Percentiles rank a stretch among this genome's conserved stretches.
These are phyloP conservation scores for Orbilia brochopaga DNA, from an alignment of 2,329 filamentous ascomycete species.

Conservation along the genomic window DNA sequence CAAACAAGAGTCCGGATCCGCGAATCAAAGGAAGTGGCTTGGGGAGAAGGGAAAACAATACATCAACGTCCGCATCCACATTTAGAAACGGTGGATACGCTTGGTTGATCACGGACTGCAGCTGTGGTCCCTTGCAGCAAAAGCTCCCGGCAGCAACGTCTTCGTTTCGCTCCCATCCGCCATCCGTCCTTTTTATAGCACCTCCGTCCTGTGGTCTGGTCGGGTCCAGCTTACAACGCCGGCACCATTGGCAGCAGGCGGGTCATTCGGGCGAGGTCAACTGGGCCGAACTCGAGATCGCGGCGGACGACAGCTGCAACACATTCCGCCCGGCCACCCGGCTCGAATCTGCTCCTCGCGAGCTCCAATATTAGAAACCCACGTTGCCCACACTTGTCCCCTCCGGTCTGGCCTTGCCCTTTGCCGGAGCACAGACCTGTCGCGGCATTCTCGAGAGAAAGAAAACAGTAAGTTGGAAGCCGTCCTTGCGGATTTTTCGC, in stretches of 20 bases:
- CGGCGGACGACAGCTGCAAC: conserved; percentile 43
- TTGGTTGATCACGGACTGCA: conserved; percentile 11
- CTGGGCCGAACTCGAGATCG: conserved; percentile 5
- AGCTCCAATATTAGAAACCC: conserved; percentile 44
- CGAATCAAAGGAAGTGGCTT: conserved; percentile 43
- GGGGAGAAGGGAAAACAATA: conserved; percentile 21
- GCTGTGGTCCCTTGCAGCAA: conserved; percentile 33
- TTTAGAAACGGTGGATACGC: conserved; percentile 22
- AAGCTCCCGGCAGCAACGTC: conserved; percentile 21
- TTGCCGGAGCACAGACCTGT: conserved; percentile 17
- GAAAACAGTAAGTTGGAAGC: conserved; percentile 3
- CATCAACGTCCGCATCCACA: conserved; percentile 29
- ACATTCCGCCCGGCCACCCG: conserved; percentile 27
- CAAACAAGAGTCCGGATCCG: conserved; percentile 29
- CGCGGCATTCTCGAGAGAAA: too few relatives aligned
- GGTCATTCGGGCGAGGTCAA: conserved; percentile 37
- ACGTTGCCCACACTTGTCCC: too few relatives aligned
- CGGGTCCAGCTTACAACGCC: conserved; percentile 23
- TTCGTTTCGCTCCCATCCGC: conserved; percentile 15
- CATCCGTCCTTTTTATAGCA: conserved; percentile 48
- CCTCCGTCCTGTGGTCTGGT: conserved; percentile 20
- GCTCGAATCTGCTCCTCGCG: conserved; percentile 1
- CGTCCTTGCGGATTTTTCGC: conserved; percentile 11
- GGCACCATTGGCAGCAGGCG: not conserved
- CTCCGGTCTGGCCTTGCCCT: conserved; percentile 11